phyloP scores from a whole-genome alignment of 2,329 filamentous ascomycete species.

The Cryphonectria radicalis region DNA sequence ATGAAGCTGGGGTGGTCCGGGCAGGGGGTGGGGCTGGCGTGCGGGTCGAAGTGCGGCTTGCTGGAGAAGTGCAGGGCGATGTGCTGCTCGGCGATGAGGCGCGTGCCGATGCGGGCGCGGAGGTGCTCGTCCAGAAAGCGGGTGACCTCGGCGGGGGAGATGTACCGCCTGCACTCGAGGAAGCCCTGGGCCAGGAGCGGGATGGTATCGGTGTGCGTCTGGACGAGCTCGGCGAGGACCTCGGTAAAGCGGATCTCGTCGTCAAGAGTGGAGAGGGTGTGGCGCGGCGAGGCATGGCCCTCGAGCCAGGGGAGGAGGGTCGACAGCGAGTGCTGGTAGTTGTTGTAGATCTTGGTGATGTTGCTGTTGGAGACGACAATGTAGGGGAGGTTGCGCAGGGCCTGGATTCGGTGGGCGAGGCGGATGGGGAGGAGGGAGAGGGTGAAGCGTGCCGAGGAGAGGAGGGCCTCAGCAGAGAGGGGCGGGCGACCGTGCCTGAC shows the following conservation, averaged over 20 bases:
- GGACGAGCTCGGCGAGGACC: conserved; percentile 91
- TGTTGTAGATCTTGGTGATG: conserved; percentile 91
- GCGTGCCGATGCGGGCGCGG: conserved; percentile 89
- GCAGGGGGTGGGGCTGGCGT: conserved; percentile 53
- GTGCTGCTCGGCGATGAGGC: conserved; percentile 94
- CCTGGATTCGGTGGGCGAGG: conserved; percentile 91
- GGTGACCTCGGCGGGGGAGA: conserved; percentile 81
- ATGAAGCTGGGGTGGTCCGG: conserved; percentile 72
- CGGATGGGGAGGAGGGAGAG: conserved; percentile 89
- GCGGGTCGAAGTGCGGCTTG: conserved; percentile 70
- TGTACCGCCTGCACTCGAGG: conserved; percentile 90
- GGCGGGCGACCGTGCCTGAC: conserved; percentile 77
- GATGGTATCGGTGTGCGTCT: conserved; percentile 93
- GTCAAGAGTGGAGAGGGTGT: conserved; percentile 73
- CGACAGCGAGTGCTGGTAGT: conserved; percentile 91
- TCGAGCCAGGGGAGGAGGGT: conserved; percentile 78
- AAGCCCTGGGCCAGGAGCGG: conserved; percentile 90
- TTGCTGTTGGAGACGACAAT: conserved; percentile 99
- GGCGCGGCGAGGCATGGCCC: conserved; percentile 46
- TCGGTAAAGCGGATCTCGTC: conserved; percentile 92
- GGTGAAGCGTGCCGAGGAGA: conserved; percentile 94
- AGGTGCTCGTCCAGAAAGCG: conserved; percentile 92
- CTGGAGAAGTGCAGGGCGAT: conserved; percentile 80
- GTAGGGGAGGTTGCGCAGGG: conserved; percentile 89
- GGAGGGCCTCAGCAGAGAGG: conserved; percentile 76